Evolutionary conservation across 129 eudicot species (phyloP), one percentile per base, ranked within the genome.

Genomic region (Calendula officinalis): DNA sequence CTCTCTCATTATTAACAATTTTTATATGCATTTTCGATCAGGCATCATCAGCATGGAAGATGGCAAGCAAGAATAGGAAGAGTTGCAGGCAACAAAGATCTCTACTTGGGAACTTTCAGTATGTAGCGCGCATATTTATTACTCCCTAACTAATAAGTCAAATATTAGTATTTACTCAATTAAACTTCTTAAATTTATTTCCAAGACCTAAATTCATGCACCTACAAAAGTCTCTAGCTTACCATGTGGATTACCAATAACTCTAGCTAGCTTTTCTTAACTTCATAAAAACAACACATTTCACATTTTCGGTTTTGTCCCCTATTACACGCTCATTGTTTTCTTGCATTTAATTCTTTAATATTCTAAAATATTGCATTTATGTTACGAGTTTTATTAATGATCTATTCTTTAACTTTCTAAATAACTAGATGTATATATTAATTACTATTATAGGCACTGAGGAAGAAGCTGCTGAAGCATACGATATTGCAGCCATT

Each of bases 21-120:
- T 49, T 61, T 16, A 51, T 48, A 42, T 16, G 42, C 15, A 41
- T 62, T n/a, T n/a, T n/a, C n/a, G 51, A 64, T 58, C 80, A 89
- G 97, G 83, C 99, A 94, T 73, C 99, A 94, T 69, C 99, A 94
- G 80, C 99, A 94, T 68, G 98, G 98, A 54, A 83, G 98, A 82
- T 92, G 98, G 98, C 98, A 92, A 70, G 98, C 98, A 57, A 83
- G 99, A 76, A 94, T 88, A 34, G 99, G 96, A 52, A 75, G 99
- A 75, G 99, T 94, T 59, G 99, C 99, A 10, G 99, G 99, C 62
- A 94, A 94, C 95, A 94, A 94, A 86, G 99, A 94, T 73, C 96
- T 94, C 51, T 94, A 94, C 78, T 74, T 94, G 73, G 99, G 99
- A 83, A 94, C 99, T 55, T 94, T 94, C 89, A 88, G 99, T 94